Evolutionary conservation across 2,329 filamentous ascomycete genomes (phyloP).

Genomic region (Colletotrichum cordylinicola): DNA sequence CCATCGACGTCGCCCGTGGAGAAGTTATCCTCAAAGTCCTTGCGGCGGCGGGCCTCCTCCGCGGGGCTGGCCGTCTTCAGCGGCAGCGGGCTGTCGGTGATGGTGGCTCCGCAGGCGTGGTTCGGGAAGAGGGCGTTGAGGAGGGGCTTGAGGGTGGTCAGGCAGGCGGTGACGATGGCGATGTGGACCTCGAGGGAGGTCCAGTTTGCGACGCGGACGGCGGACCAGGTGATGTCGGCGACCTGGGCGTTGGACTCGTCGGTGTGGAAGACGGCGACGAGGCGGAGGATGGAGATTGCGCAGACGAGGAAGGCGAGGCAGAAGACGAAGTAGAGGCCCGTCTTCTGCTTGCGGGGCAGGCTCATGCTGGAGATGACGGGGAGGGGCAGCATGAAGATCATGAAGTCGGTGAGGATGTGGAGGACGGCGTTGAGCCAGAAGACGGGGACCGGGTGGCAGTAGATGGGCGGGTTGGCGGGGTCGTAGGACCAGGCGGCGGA

Average conservation of each 20-base stretch:
- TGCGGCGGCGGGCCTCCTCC: not conserved
- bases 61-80: not conserved
- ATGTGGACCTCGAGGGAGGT: conserved; percentile 41
- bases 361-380: conserved; percentile 48
- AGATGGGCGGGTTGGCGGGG: not conserved
- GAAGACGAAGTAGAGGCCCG: conserved; percentile 41
- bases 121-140: conserved; percentile 38
- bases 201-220: conserved; percentile 36
- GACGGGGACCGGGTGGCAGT: conserved; percentile 23
- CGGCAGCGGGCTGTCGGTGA: not conserved
- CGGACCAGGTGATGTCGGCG: conserved; percentile 32
- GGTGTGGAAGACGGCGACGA: conserved; percentile 31
- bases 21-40: conserved; percentile 17
- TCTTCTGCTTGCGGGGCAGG: conserved; percentile 47
- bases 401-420: conserved; percentile 29
- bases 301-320: conserved; percentile 48
- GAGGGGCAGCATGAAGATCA: conserved; percentile 39
- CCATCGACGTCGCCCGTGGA: not conserved
- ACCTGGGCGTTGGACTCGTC: conserved; percentile 1
- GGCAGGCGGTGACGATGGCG: conserved; percentile 39
- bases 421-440: conserved; percentile 30
- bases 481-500: conserved; percentile 21
- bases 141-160: conserved; percentile 43
- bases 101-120: not conserved
- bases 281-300: conserved; percentile 36